Evolutionary conservation across 73 alveolate species (phyloP), one percentile per base, ranked within the genome.

Genomic region (Chromera velia): DNA sequence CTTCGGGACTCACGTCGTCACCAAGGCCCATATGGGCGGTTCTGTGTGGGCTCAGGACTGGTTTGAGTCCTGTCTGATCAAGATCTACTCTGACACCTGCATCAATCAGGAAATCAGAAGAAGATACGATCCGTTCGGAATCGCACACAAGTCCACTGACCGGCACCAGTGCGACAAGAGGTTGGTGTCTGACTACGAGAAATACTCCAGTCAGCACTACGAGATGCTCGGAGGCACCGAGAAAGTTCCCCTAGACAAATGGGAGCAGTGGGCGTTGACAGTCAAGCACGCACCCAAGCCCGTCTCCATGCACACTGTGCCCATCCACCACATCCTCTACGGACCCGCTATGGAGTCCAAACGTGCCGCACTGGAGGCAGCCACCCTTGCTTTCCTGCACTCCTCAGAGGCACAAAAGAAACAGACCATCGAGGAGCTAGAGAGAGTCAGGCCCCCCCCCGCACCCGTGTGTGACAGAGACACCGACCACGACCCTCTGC

Each of bases 1-100:
- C 32, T 66, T 66, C 74, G 74, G 74, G 30, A 66, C 74, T 26
- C 74, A 66, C 74, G 74, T 66, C 32, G 74, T 66, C 32, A 66
- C 32, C 32, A 45, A 66, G 32, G 74, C 47, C 1, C 47, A 66
- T 24, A 31, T 66, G 47, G 74, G 74, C 32, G 74, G 74, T 66
- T 66, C 32, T 31, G 74, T 66, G 47, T 66, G 32, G 4, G 74
- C 74, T 66, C 47, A 66, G 32, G 74, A 66, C 32, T 66, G 74
- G 74, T 66, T 66, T 66, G 74, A 66, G 32, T 66, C 74, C 32
- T 66, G 74, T 66, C 32, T 66, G 32, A 34, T 66, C 55, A 66
- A 66, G 47, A 66, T 66, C 47, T 45, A 66, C 55, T 34, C 30
- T 18, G 74, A 66, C 30, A 66, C 32, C 19, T 66, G 74, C 47